A percentile compares a stretch with the other conserved stretches of the same genome.
These are phyloP conservation scores for Suillus ampliporus DNA, from an alignment of 768 basidiomycete species.

Conservation along the genomic window DNA sequence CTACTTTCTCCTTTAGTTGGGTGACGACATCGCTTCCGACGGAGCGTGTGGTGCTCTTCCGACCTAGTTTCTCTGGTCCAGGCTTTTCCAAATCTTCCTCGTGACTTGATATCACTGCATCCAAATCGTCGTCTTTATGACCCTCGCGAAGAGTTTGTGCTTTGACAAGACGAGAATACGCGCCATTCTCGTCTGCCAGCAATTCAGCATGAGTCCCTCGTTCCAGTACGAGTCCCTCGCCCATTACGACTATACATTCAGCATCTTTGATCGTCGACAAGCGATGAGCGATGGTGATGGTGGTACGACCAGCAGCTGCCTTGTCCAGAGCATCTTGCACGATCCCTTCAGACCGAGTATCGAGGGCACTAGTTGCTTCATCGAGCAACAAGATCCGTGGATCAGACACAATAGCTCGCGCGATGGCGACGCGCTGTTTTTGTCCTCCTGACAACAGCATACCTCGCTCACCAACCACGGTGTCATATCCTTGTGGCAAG, in stretches of 20 bases:
- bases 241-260: conserved; percentile 49
- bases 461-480: conserved; percentile 55
- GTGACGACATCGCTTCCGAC: conserved; percentile 19
- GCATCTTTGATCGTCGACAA: conserved; percentile 54
- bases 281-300: conserved; percentile 39
- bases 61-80: conserved; percentile 40
- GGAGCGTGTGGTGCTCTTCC: conserved; percentile 23
- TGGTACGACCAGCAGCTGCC: conserved; percentile 46
- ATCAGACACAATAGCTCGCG: conserved; percentile 55
- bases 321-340: conserved; percentile 61
- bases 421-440: conserved; percentile 60
- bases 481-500: conserved; percentile 56
- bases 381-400: conserved; percentile 55
- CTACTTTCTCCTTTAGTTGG: background rate
- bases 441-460: conserved; percentile 56
- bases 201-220: conserved; percentile 48
- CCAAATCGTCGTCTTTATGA: conserved; percentile 24
- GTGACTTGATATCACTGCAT: conserved; percentile 16
- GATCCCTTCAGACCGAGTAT: conserved; percentile 55
- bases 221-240: conserved; percentile 49
- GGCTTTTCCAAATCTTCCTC: conserved; percentile 24
- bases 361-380: conserved; percentile 55
- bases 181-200: conserved; percentile 40
- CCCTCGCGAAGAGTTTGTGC: conserved; percentile 47
- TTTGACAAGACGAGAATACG: conserved; percentile 48